These are phyloP conservation scores for Acacia melanoxylon DNA, from an alignment of 306 rosid genomes.

Conservation along the genomic window DNA sequence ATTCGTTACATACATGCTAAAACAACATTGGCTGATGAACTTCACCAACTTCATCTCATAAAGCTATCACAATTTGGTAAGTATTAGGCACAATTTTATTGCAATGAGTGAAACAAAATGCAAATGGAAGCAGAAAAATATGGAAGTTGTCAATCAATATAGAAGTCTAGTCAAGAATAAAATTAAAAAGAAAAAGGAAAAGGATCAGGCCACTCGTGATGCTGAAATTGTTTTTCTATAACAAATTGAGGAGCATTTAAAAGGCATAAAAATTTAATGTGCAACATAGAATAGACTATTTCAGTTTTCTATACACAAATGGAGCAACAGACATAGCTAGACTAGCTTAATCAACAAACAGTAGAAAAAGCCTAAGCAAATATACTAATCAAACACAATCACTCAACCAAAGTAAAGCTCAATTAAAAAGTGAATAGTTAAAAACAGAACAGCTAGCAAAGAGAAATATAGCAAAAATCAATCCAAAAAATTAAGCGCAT, in stretches of 20 bases:
- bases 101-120: conserved; percentile 1
- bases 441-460: not conserved
- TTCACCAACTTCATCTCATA: not conserved
- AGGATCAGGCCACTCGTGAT: not conserved
- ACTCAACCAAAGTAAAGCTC: conserved; percentile 1
- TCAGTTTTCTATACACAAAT: not conserved
- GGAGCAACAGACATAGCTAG: conserved; percentile 7
- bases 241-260: not conserved
- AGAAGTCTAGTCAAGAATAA: not conserved
- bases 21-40: conserved; percentile 16
- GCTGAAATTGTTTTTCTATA: not conserved
- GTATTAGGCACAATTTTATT: conserved; percentile 1
- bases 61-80: not conserved
- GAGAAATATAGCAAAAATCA: conserved; percentile 1
- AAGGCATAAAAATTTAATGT: not conserved
- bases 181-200: not conserved
- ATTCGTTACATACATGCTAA: conserved; percentile 24
- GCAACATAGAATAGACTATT: conserved; percentile 4
- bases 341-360: not conserved
- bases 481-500: conserved; percentile 7
- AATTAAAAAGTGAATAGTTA: not conserved
- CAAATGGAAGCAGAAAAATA: not conserved
- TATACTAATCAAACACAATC: not conserved
- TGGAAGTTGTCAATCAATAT: not conserved
- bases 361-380: not conserved